phyloP scores from a whole-genome alignment of 495 filamentous ascomycete genomes.

The Xylaria nigripes region DNA sequence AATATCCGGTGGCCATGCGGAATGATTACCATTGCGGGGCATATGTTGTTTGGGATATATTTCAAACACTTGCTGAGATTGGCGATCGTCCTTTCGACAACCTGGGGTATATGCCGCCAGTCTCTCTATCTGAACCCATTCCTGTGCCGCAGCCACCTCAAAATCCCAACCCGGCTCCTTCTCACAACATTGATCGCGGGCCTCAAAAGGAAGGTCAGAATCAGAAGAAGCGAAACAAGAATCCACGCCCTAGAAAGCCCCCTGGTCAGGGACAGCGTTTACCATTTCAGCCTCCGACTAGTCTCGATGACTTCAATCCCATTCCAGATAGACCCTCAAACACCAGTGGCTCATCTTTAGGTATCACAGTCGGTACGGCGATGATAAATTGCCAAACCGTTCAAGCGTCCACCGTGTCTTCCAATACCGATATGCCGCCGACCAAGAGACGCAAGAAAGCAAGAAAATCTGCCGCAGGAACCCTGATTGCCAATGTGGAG shows the following conservation, averaged over 20 bases:
- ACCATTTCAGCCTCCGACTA: background rate
- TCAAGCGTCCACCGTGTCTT: background rate
- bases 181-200: background rate
- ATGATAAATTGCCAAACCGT: background rate
- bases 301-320: background rate
- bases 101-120: conserved; percentile 18
- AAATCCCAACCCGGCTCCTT: background rate
- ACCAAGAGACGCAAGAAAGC: conserved; percentile 20
- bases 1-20: conserved; percentile 26
- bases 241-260: background rate
- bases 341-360: conserved; percentile 3
- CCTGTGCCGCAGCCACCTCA: background rate
- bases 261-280: conserved; percentile 9
- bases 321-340: background rate
- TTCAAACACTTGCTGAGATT: conserved; percentile 24
- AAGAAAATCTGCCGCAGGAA: conserved; percentile 22
- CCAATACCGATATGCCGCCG: background rate
- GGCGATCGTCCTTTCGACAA: conserved; percentile 24
- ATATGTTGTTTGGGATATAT: conserved; percentile 28
- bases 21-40: conserved; percentile 28
- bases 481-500: background rate
- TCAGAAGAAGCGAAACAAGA: conserved; percentile 10
- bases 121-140: background rate
- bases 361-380: background rate
- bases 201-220: conserved; percentile 11